Conservation (phyloP, 495 filamentous ascomycete genomes). For the Penicillium cinerascens region DNA sequence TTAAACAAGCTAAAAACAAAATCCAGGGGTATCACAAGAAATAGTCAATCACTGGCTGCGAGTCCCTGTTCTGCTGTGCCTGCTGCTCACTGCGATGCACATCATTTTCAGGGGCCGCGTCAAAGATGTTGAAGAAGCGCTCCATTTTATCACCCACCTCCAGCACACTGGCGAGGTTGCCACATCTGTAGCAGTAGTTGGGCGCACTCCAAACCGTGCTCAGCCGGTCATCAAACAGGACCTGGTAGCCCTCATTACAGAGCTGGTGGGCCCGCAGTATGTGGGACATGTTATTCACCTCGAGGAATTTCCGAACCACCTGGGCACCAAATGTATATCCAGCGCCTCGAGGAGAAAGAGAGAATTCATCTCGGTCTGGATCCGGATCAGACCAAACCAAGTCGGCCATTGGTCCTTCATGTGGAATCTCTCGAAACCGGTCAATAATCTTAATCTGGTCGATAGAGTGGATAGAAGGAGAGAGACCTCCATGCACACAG, state of each 20-base stretch:
- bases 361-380: constrained; percentile 93
- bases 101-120: constrained; percentile 94
- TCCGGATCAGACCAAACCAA: constrained; percentile 98
- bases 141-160: constrained; percentile 92
- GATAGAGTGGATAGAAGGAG: constrained; percentile 94
- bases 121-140: constrained; percentile 94
- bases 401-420: constrained; percentile 99
- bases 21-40: constrained; percentile 61
- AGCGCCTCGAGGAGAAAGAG: constrained; percentile 84
- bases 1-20: constrained; percentile 9
- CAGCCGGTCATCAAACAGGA: constrained; percentile 88
- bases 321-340: constrained; percentile 97
- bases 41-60: constrained; percentile 65
- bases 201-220: constrained; percentile 97
- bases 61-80: constrained; percentile 55
- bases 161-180: constrained; percentile 93
- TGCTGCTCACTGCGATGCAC: constrained; percentile 72
- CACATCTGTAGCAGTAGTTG: constrained; percentile 95
- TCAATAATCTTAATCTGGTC: constrained; percentile 99
- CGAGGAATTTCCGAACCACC: constrained; percentile 95
- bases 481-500: constrained; percentile 94
- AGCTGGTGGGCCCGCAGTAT: constrained; percentile 95
- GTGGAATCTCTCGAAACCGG: constrained; percentile 95
- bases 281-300: constrained; percentile 94
- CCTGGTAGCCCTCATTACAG: constrained; percentile 95